Percentiles rank a stretch among this genome's conserved stretches.
phyloP scores from a whole-genome alignment of 352 stramenopile genomes.

The Globisporangium orthogonon region DNA sequence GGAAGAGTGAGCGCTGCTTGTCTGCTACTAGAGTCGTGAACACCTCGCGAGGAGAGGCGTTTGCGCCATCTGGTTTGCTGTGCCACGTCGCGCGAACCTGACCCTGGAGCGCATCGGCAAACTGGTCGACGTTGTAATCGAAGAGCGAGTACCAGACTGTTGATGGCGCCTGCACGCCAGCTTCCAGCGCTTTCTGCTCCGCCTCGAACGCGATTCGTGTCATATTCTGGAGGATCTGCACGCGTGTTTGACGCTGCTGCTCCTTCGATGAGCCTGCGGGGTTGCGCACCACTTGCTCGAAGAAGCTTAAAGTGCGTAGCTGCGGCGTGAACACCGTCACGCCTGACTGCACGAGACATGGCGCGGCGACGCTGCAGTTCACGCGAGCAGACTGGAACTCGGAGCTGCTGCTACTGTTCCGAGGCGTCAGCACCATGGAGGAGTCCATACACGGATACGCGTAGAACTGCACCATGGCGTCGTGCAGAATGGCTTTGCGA shows the following conservation, averaged over 20 bases:
- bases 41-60: slow-evolving; percentile 18
- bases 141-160: slow-evolving; percentile 51
- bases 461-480: slow-evolving; percentile 35
- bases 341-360: slow-evolving; percentile 38
- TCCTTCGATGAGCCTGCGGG: neutral
- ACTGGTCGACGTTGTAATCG: slow-evolving; percentile 45
- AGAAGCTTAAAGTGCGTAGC: slow-evolving; percentile 20
- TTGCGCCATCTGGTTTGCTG: slow-evolving; percentile 1
- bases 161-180: slow-evolving; percentile 46
- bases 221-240: slow-evolving; percentile 26
- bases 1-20: slow-evolving; percentile 18
- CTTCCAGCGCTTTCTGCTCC: slow-evolving; percentile 27
- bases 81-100: slow-evolving; percentile 27
- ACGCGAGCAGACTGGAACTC: neutral
- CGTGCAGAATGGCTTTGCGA: slow-evolving; percentile 19
- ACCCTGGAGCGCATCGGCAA: slow-evolving; percentile 47
- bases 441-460: slow-evolving; percentile 28
- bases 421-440: slow-evolving; percentile 9
- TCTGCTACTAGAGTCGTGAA: slow-evolving; percentile 27
- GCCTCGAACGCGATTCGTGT: slow-evolving; percentile 32
- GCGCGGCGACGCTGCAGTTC: slow-evolving; percentile 19
- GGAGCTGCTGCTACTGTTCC: neutral
- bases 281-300: slow-evolving; percentile 17
- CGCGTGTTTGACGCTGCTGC: slow-evolving; percentile 22
- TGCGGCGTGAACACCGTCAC: slow-evolving; percentile 60